phyloP scores from a whole-genome alignment of 208 protist genomes.

The Herpetomonas tarakana region DNA sequence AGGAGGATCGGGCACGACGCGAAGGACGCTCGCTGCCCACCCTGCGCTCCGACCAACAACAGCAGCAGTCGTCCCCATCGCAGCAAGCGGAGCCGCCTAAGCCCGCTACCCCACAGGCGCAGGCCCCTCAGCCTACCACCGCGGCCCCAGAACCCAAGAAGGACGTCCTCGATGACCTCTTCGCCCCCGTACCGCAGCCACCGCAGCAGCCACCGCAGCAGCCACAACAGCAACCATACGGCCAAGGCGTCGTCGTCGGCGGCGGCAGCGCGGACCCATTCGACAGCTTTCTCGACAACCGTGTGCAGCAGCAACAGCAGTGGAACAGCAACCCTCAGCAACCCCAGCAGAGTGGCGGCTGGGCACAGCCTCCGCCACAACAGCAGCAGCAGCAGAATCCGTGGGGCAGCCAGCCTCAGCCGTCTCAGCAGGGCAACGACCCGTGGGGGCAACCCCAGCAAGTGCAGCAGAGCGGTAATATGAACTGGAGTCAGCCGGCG shows the following conservation, averaged over 20 bases:
- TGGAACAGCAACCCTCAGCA: neutral
- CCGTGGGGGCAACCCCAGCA: constrained; percentile 25
- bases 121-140: too few species aligned
- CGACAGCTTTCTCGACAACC: constrained; percentile 43
- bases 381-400: constrained; percentile 7
- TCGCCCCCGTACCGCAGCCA: constrained; percentile 32
- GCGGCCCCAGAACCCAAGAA: constrained; percentile 22
- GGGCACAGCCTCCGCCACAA: constrained; percentile 21
- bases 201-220: constrained; percentile 1
- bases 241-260: neutral
- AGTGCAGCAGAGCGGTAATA: constrained; percentile 9
- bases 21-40: constrained; percentile 29
- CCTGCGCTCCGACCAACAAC: constrained; percentile 24
- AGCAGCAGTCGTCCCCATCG: constrained; percentile 6
- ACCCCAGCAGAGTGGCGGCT: constrained; percentile 15
- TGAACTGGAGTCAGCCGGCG: constrained; percentile 2
- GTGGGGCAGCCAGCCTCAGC: constrained; percentile 18
- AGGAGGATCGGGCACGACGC: constrained; percentile 45
- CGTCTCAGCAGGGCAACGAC: constrained; percentile 2
- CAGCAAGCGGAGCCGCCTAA: neutral
- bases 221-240: constrained; percentile 11
- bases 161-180: constrained; percentile 74
- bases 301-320: constrained; percentile 11
- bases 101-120: neutral
- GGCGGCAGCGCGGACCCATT: constrained; percentile 36